phyloP scores from a whole-genome alignment of 2,329 filamentous ascomycete species.

The Cyphellophora europaea region DNA sequence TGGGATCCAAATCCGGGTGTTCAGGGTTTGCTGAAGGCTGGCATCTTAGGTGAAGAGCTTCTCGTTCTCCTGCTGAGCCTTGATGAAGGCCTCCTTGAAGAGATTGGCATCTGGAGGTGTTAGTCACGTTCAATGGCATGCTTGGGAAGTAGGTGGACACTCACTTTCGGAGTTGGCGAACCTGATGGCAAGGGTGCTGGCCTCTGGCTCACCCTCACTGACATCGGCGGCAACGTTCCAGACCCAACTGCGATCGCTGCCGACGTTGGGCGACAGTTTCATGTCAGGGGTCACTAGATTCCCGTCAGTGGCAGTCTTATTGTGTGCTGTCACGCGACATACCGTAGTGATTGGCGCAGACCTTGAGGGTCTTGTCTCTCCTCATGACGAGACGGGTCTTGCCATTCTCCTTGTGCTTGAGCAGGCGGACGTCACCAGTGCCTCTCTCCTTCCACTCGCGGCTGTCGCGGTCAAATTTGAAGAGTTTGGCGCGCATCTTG shows the following conservation, averaged over 20 bases:
- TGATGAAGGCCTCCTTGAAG: conserved; percentile 96
- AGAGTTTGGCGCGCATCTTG: conserved; percentile 99
- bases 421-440: conserved; percentile 86
- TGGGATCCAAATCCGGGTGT: no score
- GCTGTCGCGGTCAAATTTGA: conserved; percentile 88
- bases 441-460: conserved; percentile 99
- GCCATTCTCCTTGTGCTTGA: conserved; percentile 98
- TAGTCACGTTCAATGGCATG: conserved; percentile 1
- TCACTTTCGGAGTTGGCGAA: conserved; percentile 96
- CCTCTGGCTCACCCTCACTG: conserved; percentile 94
- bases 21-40: no score
- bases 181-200: conserved; percentile 88
- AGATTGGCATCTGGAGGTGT: conserved; percentile 70
- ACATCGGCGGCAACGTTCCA: conserved; percentile 98
- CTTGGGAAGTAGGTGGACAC: conserved; percentile 25
- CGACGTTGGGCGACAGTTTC: conserved; percentile 97
- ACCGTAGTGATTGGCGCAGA: conserved; percentile 99
- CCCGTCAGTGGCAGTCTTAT: conserved; percentile 15
- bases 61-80: conserved; percentile 95
- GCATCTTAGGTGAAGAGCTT: conserved; percentile 74
- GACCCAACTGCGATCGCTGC: conserved; percentile 97
- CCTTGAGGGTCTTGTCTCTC: conserved; percentile 98
- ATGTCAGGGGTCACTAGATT: conserved; percentile 83
- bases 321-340: conserved; percentile 30
- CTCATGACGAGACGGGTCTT: conserved; percentile 98